Conservation (phyloP, 805 yeast species). For the Candida arabinofermentans region DNA sequence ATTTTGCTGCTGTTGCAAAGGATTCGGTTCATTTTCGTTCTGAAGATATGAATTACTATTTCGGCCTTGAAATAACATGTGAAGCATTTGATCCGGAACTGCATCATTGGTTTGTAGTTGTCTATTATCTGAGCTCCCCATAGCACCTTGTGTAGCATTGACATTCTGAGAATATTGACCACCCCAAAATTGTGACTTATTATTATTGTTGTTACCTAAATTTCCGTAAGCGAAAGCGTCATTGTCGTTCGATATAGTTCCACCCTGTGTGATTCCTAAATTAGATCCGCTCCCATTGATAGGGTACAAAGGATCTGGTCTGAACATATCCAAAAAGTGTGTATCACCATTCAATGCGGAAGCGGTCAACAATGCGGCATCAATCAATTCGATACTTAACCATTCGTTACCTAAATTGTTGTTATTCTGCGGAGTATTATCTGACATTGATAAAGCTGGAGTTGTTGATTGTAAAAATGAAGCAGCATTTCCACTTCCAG, state of each 20-base stretch:
- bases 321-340: conserved; percentile 52
- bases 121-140: not conserved
- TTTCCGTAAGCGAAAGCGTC: not conserved
- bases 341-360: conserved; percentile 64
- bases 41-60: conserved; percentile 8
- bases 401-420: conserved; percentile 49
- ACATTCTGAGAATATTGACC: not conserved
- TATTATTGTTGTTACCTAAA: not conserved
- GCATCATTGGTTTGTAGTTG: conserved; percentile 14
- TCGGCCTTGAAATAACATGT: conserved; percentile 49
- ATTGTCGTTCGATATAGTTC: not conserved
- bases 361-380: conserved; percentile 70
- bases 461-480: conserved; percentile 1
- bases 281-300: conserved; percentile 1
- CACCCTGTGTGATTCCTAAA: not conserved
- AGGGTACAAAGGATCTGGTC: conserved; percentile 21
- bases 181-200: not conserved
- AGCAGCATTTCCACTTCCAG: not conserved
- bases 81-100: conserved; percentile 44
- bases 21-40: not conserved
- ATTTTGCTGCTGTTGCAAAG: not conserved
- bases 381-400: conserved; percentile 67
- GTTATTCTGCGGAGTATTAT: not conserved
- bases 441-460: conserved; percentile 1
- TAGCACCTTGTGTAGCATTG: not conserved